A percentile compares a stretch with the other conserved stretches of the same genome.
Conservation (phyloP, 352 stramenopile species). For the Phytophthora citricola region DNA sequence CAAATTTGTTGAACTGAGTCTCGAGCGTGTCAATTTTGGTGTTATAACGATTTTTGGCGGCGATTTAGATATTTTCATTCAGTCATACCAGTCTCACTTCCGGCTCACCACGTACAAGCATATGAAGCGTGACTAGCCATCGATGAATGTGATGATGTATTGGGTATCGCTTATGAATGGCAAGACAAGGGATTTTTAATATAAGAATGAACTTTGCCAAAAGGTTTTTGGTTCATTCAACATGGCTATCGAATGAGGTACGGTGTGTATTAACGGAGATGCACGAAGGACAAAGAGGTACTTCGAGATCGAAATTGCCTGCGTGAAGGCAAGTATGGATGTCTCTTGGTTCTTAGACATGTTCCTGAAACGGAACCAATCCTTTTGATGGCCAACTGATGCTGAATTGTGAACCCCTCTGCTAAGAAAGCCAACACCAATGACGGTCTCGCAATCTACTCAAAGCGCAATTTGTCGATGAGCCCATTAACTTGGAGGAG, state of each 20-base stretch:
- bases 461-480: no score
- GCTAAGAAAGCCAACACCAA: no score
- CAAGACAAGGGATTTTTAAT: constrained; percentile 12
- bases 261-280: constrained; percentile 4
- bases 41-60: background rate
- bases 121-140: constrained; percentile 13
- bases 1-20: constrained; percentile 3
- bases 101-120: background rate
- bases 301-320: constrained; percentile 2
- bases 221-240: constrained; percentile 5
- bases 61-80: background rate
- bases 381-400: no score
- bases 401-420: no score
- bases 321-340: constrained; percentile 3
- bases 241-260: constrained; percentile 7
- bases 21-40: background rate
- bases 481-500: no score
- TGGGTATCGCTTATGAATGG: constrained; percentile 5
- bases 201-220: constrained; percentile 3
- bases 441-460: no score
- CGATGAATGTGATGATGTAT: constrained; percentile 15
- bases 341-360: background rate
- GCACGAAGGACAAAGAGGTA: constrained; percentile 6
- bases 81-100: constrained; percentile 1
- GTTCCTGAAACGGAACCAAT: background rate